Evolutionary conservation across 2,329 filamentous ascomycete genomes (phyloP).

Genomic region (Nothomitra cinnamomea): DNA sequence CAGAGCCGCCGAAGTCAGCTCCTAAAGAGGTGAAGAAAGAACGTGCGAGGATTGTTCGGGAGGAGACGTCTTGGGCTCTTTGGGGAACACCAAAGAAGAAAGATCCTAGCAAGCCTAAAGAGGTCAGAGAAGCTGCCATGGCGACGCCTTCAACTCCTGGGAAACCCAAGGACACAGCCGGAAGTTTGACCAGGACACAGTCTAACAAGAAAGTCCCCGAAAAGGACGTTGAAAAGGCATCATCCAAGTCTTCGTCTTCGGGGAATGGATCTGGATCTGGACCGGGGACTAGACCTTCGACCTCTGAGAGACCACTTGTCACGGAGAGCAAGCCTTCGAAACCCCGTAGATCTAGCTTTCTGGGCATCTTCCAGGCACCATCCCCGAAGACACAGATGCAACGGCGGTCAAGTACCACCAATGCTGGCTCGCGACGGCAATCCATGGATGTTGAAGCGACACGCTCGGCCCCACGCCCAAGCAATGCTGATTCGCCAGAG

Average conservation of each 20-base stretch:
- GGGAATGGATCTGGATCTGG: slow-evolving; percentile 24
- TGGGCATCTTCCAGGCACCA: slow-evolving; percentile 44
- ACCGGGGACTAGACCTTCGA: slow-evolving; percentile 33
- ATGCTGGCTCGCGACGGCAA: slow-evolving; percentile 47
- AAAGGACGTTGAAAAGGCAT: slow-evolving; percentile 39
- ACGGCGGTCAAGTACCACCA: slow-evolving; percentile 38
- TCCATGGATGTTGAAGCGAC: slow-evolving; percentile 46
- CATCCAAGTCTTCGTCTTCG: slow-evolving; percentile 54
- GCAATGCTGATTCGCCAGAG: slow-evolving; percentile 33
- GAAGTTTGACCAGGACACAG: slow-evolving; percentile 35
- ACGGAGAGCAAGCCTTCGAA: slow-evolving; percentile 35
- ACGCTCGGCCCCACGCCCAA: slow-evolving; percentile 55
- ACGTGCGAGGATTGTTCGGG: slow-evolving; percentile 57
- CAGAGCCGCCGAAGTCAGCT: slow-evolving; percentile 9
- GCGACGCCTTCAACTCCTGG: slow-evolving; percentile 17
- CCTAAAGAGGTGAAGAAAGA: slow-evolving; percentile 49
- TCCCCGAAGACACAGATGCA: slow-evolving; percentile 53
- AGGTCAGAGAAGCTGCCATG: slow-evolving; percentile 2
- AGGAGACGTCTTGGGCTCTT: slow-evolving; percentile 55
- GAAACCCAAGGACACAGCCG: slow-evolving; percentile 21
- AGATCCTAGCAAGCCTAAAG: slow-evolving; percentile 21
- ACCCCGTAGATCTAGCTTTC: slow-evolving; percentile 40
- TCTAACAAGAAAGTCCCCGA: slow-evolving; percentile 38
- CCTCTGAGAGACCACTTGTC: slow-evolving; percentile 24
- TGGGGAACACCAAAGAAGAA: slow-evolving; percentile 40